Evolutionary conservation across 805 yeast species (phyloP).

Genomic region (Ogataea degrootiae): DNA sequence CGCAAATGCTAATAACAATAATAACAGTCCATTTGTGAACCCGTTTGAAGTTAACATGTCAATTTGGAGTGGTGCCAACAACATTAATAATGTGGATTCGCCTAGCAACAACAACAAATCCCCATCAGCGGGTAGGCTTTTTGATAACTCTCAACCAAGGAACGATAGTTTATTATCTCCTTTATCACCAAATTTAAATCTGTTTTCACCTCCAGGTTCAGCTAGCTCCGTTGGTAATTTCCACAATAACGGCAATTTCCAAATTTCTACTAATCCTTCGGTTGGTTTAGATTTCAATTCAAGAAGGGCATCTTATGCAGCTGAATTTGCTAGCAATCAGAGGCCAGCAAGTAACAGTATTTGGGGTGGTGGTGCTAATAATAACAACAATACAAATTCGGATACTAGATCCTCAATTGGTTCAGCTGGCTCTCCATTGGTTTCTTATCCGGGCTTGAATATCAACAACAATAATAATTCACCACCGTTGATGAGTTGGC

Average conservation of each 20-base stretch:
- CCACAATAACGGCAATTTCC: constrained; percentile 1
- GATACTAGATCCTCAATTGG: constrained; percentile 21
- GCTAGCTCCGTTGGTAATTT: constrained; percentile 1
- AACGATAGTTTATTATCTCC: constrained; percentile 14
- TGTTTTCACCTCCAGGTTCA: constrained; percentile 10
- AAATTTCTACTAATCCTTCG: not conserved
- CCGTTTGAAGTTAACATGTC: constrained; percentile 24
- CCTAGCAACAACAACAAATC: not conserved
- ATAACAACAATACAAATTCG: constrained; percentile 4
- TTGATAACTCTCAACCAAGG: constrained; percentile 3
- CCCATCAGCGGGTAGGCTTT: not conserved
- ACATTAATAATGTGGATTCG: too few species aligned
- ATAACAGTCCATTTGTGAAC: constrained; percentile 11
- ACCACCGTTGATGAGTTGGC: constrained; percentile 17
- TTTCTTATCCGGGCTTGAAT: constrained; percentile 10
- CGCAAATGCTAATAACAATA: not conserved
- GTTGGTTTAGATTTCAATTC: constrained; percentile 8
- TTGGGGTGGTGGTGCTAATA: constrained; percentile 3
- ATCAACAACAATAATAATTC: constrained; percentile 6
- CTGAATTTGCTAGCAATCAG: constrained; percentile 14
- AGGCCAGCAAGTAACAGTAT: constrained; percentile 16
- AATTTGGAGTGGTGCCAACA: constrained; percentile 13
- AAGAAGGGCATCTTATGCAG: constrained; percentile 20
- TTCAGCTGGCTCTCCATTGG: constrained; percentile 22
- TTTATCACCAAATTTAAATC: constrained; percentile 13